A percentile compares a stretch with the other conserved stretches of the same genome.
These are phyloP conservation scores for Oryza glumipatula DNA, from an alignment of 176 grass and related monocot species.

Conservation along the genomic window DNA sequence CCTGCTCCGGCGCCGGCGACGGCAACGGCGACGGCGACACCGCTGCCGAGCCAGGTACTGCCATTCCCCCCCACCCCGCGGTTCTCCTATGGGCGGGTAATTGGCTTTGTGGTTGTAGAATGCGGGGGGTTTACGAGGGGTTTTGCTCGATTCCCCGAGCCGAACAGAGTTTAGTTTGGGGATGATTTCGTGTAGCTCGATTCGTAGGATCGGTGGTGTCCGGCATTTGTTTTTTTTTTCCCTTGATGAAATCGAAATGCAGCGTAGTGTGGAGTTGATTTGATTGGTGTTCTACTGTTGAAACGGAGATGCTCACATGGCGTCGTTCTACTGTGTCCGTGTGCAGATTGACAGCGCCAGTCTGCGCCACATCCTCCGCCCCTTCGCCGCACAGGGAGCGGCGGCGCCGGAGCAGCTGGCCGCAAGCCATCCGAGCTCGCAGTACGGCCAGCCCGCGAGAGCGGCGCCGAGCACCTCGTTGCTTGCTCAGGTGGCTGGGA, in stretches of 20 bases:
- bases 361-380: conserved; percentile 44
- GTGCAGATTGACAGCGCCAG: conserved; percentile 52
- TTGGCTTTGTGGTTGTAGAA: background rate
- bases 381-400: conserved; percentile 34
- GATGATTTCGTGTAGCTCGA: background rate
- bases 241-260: background rate
- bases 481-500: conserved; percentile 53
- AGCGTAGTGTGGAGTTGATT: background rate
- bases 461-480: conserved; percentile 37
- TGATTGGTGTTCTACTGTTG: background rate
- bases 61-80: background rate
- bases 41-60: conserved; percentile 35
- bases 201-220: too few species aligned
- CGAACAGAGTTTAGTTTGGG: background rate
- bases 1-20: background rate
- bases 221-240: background rate
- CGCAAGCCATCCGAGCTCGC: conserved; percentile 23
- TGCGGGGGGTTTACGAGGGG: conserved; percentile 1
- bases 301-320: background rate
- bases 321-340: background rate
- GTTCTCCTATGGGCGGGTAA: background rate
- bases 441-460: conserved; percentile 29
- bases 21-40: background rate
- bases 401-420: conserved; percentile 37
- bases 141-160: background rate